Base-by-base conservation (phyloP, 2,329 filamentous ascomycete species). In the Delphinella strobiligena region DNA sequence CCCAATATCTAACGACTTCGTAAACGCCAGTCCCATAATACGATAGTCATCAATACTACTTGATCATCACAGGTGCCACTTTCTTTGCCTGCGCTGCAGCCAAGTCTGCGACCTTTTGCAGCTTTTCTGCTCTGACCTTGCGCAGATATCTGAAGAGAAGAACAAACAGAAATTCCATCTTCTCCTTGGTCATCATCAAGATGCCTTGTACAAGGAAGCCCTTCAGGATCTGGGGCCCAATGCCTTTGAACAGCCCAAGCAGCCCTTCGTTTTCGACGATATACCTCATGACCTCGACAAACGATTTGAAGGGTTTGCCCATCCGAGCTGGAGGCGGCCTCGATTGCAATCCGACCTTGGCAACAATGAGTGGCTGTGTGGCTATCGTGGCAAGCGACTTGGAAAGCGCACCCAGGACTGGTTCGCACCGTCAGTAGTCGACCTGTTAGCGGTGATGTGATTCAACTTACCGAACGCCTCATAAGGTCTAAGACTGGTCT, bases 141-240 rank as follows among this genome's bases (percentile, higher is more conserved):
- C 78, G 75, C 38, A 95, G 56, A 52, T 91, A 93, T 51, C 85
- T 76, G 61, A 95, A 79, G 37, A 98, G 72, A 19, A 94, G 66
- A 46, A 96, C 69, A 58, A 95, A 96, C 33, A 87, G 59, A 12
- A 96, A 66, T 60, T 96, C 91, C 62, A 96, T 84, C 50, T 87
- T 75, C 64, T 98, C 91, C 66, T 98, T 98, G 35, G 87, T 91
- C 87, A 95, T 98, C 91, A 98, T 98, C 30, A 98, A 69, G 41
- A 98, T 77, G 36, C 91, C 91, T 57, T 98, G 91, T 2, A 98
- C 91, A 36, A 98, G 59, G 38, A 98, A 64, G 1, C 91, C 91
- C 64, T 98, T 98, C 43, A 87, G 62, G 37, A 98, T 82, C 61
- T 98, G 91, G 3, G 91, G 91, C 0, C 78, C 87, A 49, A 98